Conservation (phyloP, 2,329 filamentous ascomycete genomes). For the Paradendryphiella salina region DNA sequence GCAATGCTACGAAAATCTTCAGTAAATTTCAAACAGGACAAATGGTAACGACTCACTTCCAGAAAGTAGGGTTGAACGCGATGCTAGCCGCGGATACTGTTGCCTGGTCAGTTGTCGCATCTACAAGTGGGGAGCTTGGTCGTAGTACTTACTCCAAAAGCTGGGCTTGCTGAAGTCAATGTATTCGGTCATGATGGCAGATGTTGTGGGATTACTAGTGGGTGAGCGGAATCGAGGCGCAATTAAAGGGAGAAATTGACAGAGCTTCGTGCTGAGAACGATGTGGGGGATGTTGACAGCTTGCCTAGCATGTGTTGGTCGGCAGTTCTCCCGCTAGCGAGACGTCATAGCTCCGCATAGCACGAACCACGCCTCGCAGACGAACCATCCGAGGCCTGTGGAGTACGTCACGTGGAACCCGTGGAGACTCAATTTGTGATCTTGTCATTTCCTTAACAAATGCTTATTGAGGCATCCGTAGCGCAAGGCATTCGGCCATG, state of each 20-base stretch:
- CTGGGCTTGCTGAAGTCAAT: conserved; percentile 53
- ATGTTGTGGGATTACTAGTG: too few species aligned
- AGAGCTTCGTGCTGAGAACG: conserved; percentile 6
- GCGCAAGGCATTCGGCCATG: neutral
- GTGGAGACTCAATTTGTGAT: neutral
- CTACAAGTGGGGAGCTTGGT: neutral
- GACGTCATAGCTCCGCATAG: conserved; percentile 34
- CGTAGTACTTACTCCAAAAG: conserved; percentile 51
- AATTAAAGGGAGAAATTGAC: neutral
- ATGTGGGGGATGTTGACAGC: conserved; percentile 29
- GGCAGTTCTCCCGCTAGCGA: conserved; percentile 28
- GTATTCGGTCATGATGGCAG: conserved; percentile 29
- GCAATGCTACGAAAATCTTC: conserved; percentile 63
- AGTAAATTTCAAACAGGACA: neutral
- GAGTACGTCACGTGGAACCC: neutral
- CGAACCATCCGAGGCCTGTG: neutral
- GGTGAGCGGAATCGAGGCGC: neutral
- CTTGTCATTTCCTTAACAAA: neutral
- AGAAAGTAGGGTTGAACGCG: conserved; percentile 97
- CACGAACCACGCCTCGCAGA: neutral
- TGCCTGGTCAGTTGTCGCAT: conserved; percentile 6
- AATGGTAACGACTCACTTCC: conserved; percentile 70
- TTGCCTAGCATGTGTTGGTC: conserved; percentile 27
- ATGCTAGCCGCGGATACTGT: conserved; percentile 80
- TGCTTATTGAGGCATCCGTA: neutral